Percentiles rank a stretch among this genome's conserved stretches.
These are phyloP conservation scores for Coemansia sp. DNA, from an alignment of 192 early-diverging fungal genomes.

Conservation along the genomic window DNA sequence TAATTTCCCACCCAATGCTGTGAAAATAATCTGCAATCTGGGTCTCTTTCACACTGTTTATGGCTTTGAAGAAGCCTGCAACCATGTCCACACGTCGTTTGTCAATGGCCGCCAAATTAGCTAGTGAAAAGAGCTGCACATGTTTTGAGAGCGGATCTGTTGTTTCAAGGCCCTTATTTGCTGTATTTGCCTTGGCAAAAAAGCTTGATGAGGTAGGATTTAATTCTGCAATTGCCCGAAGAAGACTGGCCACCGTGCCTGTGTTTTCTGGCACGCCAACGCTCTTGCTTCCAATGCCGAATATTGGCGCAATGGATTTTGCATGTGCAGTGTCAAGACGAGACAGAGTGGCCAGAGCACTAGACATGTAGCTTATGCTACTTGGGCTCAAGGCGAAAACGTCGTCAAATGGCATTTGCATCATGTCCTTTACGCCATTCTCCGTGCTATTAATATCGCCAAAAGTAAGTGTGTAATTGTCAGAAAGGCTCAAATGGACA, in stretches of 20 bases:
- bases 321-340: background rate
- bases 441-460: background rate
- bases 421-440: conserved; percentile 5
- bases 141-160: conserved; percentile 16
- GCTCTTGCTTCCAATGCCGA: conserved; percentile 23
- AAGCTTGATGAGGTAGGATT: background rate
- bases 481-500: conserved; percentile 13
- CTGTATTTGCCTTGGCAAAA: conserved; percentile 12
- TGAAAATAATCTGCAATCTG: conserved; percentile 18
- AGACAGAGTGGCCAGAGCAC: conserved; percentile 19
- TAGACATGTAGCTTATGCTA: conserved; percentile 32
- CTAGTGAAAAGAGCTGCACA: conserved; percentile 19
- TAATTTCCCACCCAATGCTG: conserved; percentile 27
- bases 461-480: conserved; percentile 15
- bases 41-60: conserved; percentile 3
- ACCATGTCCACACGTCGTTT: conserved; percentile 14
- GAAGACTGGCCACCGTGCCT: conserved; percentile 11
- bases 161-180: background rate
- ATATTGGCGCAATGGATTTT: conserved; percentile 25
- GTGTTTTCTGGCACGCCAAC: conserved; percentile 7
- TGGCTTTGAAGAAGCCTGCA: conserved; percentile 15
- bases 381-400: conserved; percentile 26
- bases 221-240: conserved; percentile 20
- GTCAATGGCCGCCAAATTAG: conserved; percentile 19
- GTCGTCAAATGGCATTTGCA: conserved; percentile 35